Evolutionary conservation across 495 filamentous ascomycete genomes (phyloP).

Genomic region (Tuber brumale): DNA sequence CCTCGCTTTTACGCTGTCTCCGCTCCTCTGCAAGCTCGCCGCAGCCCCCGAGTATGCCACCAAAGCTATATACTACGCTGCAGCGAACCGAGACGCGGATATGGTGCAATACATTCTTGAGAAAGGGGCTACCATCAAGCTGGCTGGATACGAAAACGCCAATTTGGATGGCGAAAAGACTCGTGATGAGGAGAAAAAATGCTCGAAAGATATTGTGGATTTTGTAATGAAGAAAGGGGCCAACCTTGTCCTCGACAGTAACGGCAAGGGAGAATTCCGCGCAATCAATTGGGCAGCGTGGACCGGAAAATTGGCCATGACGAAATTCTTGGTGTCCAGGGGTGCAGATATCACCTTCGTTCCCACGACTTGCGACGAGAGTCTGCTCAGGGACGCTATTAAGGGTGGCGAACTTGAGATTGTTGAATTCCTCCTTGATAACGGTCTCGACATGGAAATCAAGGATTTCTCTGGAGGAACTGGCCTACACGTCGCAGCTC

Average conservation of each 20-base stretch:
- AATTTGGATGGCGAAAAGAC: constrained; percentile 8
- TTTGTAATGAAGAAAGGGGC: constrained; percentile 24
- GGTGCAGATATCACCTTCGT: constrained; percentile 16
- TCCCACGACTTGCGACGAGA: not conserved
- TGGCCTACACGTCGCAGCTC: constrained; percentile 33
- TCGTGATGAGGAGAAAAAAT: constrained; percentile 14
- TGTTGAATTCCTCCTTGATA: constrained; percentile 35
- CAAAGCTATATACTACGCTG: constrained; percentile 25
- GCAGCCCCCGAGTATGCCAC: constrained; percentile 22
- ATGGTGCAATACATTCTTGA: constrained; percentile 22
- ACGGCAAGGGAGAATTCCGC: constrained; percentile 18
- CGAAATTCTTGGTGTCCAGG: constrained; percentile 14
- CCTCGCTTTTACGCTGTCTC: constrained; percentile 22
- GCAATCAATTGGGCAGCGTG: constrained; percentile 30
- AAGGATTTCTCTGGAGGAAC: not conserved
- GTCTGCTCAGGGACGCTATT: not conserved
- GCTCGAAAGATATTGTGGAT: constrained; percentile 12
- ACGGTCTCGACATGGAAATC: constrained; percentile 34
- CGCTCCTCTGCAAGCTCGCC: constrained; percentile 23
- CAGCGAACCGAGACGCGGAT: constrained; percentile 18
- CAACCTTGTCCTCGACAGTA: constrained; percentile 14
- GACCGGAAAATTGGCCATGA: constrained; percentile 19
- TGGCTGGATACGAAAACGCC: constrained; percentile 8
- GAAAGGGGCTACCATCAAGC: constrained; percentile 11
- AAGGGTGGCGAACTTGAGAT: constrained; percentile 2